Base-by-base conservation (phyloP, 2,329 filamentous ascomycete species). In the Arthrobotrys conoides region DNA sequence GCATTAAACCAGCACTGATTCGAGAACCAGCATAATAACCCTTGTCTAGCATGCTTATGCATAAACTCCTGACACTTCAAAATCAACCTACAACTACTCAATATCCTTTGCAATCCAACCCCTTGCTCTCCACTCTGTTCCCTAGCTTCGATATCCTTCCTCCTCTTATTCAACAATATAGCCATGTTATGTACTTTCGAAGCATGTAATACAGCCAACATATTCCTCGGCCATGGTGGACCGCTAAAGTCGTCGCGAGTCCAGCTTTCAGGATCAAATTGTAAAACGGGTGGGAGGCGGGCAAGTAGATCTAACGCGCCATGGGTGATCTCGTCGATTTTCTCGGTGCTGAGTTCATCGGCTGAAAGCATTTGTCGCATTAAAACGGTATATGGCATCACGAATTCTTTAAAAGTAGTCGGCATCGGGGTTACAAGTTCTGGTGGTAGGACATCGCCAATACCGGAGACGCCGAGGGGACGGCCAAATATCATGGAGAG, bases 1-100 rank as follows among this genome's bases (percentile, higher is more conserved):
- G 73, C 73, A 30, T 77, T 77, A 38, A 77, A 77, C 73, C 73
- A 77, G 30, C 73, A 77, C 46, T 77, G 73, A 44, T 77, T 77
- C 53, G 73, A 77, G 38, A 77, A 77, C 73, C 73, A 77, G 53
- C 73, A 77, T 12, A 77, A 14, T 10, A 77, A 20, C 20, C 73
- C 73, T 36, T 77, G 73, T 24, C 73, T 49, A 6, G 73, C 73
- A 30, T 77, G 67, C 38, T 77, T 77, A 38, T 77, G 73, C 73
- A 77, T 77, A 36, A 77, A 77, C 51, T 77, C 73, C 46, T 77
- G 73, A 68, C 73, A 77, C 33, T 65, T 77, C 20, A 77, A 49
- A 36, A 77, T 77, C 61, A 71, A 41, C 63, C 73, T 57, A 51
- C 66, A 77, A 41, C 73, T 77, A 0, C n/a, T 48, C 44, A 77